Percentiles rank a stretch among this genome's conserved stretches.
Evolutionary conservation across 331 rosid genomes (phyloP).

Genomic region (Cydonia oblonga): DNA sequence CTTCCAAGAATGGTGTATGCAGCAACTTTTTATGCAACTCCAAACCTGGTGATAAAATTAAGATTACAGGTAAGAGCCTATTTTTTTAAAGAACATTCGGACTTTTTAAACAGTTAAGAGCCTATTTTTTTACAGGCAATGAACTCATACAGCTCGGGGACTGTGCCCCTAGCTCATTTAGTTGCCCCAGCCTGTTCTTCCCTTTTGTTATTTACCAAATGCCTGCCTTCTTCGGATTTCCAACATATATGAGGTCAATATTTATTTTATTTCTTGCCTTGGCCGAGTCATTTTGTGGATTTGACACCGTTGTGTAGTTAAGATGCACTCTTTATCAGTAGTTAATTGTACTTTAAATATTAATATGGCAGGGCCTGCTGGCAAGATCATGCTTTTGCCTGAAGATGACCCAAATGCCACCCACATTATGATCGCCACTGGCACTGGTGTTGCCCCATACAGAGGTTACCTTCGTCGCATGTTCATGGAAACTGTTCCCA

Average conservation of each 20-base stretch:
- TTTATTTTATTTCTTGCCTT: too few species aligned
- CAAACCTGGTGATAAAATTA: slow-evolving; percentile 86
- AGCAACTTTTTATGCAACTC: slow-evolving; percentile 82
- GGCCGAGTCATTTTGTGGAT: not conserved
- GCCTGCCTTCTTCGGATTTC: not conserved
- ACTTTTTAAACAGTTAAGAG: too few species aligned
- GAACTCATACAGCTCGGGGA: not conserved
- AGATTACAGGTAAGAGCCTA: slow-evolving; percentile 62
- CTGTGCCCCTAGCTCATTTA: not conserved
- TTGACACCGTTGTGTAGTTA: not conserved
- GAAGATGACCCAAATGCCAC: slow-evolving; percentile 85
- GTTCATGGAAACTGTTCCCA: slow-evolving; percentile 86
- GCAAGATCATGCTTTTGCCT: slow-evolving; percentile 96
- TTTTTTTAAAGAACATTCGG: not conserved
- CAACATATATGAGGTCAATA: not conserved
- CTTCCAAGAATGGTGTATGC: slow-evolving; percentile 73
- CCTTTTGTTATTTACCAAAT: not conserved
- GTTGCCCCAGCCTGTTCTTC: not conserved
- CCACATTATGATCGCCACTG: slow-evolving; percentile 95
- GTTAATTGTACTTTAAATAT: not conserved
- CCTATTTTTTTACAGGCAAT: too few species aligned
- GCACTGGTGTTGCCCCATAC: slow-evolving; percentile 91
- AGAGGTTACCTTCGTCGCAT: slow-evolving; percentile 93
- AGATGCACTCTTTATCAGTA: not conserved
- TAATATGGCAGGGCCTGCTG: slow-evolving; percentile 71